Evolutionary conservation across 23 red algal genomes (phyloP).

Genomic region (Cyanidium caldarium): DNA sequence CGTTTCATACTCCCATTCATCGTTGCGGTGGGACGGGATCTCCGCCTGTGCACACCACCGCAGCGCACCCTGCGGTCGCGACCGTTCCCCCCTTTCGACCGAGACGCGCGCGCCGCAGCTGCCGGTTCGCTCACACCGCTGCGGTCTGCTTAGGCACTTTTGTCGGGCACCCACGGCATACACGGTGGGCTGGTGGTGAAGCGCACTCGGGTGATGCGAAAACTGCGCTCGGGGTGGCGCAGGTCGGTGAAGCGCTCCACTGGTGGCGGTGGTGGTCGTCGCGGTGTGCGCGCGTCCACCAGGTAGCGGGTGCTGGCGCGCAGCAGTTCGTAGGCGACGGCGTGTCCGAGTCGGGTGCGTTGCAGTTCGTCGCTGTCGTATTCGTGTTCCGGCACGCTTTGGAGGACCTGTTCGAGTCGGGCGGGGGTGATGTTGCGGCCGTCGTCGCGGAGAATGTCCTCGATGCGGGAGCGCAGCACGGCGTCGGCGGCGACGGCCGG

Average conservation of each 20-base stretch:
- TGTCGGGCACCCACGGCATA: background rate
- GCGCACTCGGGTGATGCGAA: background rate
- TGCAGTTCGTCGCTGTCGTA: background rate
- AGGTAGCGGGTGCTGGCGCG: background rate
- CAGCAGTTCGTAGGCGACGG: background rate
- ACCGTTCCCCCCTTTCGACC: no score
- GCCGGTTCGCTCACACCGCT: no score
- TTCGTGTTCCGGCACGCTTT: background rate
- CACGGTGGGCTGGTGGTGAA: background rate
- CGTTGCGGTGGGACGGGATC: no score
- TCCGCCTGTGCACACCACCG: no score
- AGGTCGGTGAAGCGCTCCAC: background rate
- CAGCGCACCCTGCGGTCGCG: no score
- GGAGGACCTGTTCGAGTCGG: background rate
- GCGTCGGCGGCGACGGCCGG: no score
- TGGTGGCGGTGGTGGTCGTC: background rate
- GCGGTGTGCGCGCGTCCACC: no score
- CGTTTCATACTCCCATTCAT: no score
- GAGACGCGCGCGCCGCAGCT: no score
- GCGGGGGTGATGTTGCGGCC: background rate
- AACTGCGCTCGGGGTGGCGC: background rate
- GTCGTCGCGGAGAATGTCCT: background rate
- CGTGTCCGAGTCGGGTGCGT: background rate
- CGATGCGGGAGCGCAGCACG: no score
- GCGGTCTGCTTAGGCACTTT: no score